phyloP scores from a whole-genome alignment of 2,329 filamentous ascomycete species.

The Ascocoryne sarcoides region DNA sequence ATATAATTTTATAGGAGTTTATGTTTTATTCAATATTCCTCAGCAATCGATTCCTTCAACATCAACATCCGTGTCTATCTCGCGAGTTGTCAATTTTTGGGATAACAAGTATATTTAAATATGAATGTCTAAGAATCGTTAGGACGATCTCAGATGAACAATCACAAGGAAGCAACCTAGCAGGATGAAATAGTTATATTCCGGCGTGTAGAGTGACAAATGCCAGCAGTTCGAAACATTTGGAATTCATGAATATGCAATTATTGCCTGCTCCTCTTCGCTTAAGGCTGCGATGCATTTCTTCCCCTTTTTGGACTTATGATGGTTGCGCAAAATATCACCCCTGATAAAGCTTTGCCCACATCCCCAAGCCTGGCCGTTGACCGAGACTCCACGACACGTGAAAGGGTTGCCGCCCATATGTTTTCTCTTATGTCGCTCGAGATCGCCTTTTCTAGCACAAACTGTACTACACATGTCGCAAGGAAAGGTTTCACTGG shows the following conservation, averaged over 20 bases:
- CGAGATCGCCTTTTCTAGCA: conserved; percentile 3
- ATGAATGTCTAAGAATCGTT: too few relatives aligned
- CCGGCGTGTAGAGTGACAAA: too few relatives aligned
- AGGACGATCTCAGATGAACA: too few relatives aligned
- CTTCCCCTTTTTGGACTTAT: conserved; percentile 5
- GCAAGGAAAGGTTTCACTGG: neutral
- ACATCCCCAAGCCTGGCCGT: conserved; percentile 2
- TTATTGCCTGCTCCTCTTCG: conserved; percentile 4
- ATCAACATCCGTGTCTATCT: too few relatives aligned
- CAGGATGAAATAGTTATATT: too few relatives aligned
- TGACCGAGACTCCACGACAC: conserved; percentile 1
- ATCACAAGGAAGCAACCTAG: too few relatives aligned
- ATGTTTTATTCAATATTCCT: too few relatives aligned
- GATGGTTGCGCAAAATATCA: conserved; percentile 3
- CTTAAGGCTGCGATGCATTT: conserved; percentile 1
- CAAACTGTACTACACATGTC: neutral
- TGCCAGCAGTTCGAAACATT: too few relatives aligned
- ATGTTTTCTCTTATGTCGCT: neutral
- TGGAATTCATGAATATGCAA: conserved; percentile 3
- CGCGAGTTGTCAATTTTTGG: too few relatives aligned
- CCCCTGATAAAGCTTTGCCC: neutral
- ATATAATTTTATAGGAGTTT: too few relatives aligned
- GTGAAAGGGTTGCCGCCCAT: neutral
- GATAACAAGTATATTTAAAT: too few relatives aligned
- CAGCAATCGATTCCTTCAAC: too few relatives aligned